Evolutionary conservation across 495 filamentous ascomycete species (phyloP).

Genomic region (Neurospora cerealis): DNA sequence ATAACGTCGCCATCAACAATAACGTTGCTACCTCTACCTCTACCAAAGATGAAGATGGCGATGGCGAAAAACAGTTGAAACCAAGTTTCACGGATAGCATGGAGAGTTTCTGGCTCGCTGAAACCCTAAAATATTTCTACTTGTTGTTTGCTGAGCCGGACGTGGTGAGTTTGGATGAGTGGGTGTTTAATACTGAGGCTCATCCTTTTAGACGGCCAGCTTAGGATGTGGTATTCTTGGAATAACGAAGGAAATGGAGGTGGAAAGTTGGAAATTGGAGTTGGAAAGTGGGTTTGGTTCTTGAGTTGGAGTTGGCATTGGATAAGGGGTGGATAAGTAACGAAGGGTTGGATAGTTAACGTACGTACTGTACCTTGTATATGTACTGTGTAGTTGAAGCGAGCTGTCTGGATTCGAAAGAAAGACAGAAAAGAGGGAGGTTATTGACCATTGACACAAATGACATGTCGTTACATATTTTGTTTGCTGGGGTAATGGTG

Average conservation of each 20-base stretch:
- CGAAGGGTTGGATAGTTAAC: no score
- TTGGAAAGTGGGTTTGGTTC: not conserved
- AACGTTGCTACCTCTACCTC: conserved; percentile 19
- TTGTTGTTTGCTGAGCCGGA: conserved; percentile 68
- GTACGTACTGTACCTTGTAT: no score
- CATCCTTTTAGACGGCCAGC: conserved; percentile 46
- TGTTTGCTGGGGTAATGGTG: not conserved
- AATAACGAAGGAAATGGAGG: not conserved
- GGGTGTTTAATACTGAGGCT: conserved; percentile 61
- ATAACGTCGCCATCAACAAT: conserved; percentile 43
- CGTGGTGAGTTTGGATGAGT: conserved; percentile 73
- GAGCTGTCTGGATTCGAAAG: not conserved
- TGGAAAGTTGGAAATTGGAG: no score
- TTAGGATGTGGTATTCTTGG: not conserved
- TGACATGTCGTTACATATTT: no score
- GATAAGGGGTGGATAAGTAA: not conserved
- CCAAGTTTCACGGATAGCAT: conserved; percentile 34
- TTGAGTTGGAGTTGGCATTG: no score
- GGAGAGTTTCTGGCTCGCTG: conserved; percentile 61
- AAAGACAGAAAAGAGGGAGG: no score
- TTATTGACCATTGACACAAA: no score
- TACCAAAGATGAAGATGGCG: not conserved
- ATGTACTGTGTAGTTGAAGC: not conserved
- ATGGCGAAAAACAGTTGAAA: not conserved
- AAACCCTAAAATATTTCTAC: conserved; percentile 93